Evolutionary conservation across 2,329 filamentous ascomycete genomes (phyloP), one percentile per base, ranked within the genome.

Genomic region (Ceratocystiopsis sp.): DNA sequence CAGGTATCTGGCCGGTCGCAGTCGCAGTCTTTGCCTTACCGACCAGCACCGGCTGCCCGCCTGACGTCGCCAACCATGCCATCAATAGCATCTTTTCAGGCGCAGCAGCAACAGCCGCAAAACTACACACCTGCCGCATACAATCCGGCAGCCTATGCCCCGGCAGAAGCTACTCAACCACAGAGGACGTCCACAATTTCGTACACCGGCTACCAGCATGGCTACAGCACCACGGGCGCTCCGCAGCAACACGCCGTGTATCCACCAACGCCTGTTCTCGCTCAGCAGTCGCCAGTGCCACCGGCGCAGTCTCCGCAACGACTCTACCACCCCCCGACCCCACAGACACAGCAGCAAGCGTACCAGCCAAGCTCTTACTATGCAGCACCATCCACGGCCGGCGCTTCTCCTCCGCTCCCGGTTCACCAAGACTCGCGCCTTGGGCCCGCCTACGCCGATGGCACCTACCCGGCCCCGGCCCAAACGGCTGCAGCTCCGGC

Each of bases 91-190:
- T 42, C 42, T 4, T 46, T 44, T 39, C 42, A 44, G 44, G 52
- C 51, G 16, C 62, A 69, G 53, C 61, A 50, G 33, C 52, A 51
- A 17, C 62, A 69, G 52, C 61, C 50, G 34, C 56, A 63, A 34
- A 64, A 50, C 56, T 74, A 71, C 53, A 63, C 67, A 19, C 69
- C 69, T 34, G 64, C 65, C 46, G 59, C 68, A 34, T 76, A 77
- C 56, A 75, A 76, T 51, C 73, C 73, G 21, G 71, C 72, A 37
- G 71, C 71, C 40, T 77, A 77, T 57, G 69, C 70, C 42, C 61
- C 56, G 49, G 60, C 67, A 21, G 56, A 55, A 25, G 53, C 56
- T 14, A 41, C 50, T 18, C 48, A 53, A 8, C 67, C 68, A 12
- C 71, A 75, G 50, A 62, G 71, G 37, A 67, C 69, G 43, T 57